These are phyloP conservation scores for Cordia subcordata DNA, from an alignment of 257 asterid species.

Conservation along the genomic window DNA sequence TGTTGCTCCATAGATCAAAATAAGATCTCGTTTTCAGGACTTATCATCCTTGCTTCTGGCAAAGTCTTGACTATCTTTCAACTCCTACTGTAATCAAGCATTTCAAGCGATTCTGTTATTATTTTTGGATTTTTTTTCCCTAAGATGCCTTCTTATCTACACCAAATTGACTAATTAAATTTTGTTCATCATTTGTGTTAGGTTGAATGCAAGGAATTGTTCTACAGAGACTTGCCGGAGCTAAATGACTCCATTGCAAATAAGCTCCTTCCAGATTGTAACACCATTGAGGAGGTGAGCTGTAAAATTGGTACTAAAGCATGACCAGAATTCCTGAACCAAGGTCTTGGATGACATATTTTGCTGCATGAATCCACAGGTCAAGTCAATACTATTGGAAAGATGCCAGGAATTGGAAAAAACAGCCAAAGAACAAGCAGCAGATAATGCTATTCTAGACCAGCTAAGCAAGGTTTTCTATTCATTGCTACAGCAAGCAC, in stretches of 20 bases:
- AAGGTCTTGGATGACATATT: constrained; percentile 3
- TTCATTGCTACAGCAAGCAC: background rate
- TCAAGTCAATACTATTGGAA: constrained; percentile 56
- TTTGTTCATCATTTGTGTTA: constrained; percentile 13
- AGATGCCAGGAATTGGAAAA: constrained; percentile 78
- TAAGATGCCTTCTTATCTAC: background rate
- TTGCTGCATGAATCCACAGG: constrained; percentile 41
- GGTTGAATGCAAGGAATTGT: constrained; percentile 83
- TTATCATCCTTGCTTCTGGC: too few relatives aligned
- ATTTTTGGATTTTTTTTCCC: too few relatives aligned
- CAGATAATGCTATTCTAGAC: constrained; percentile 93
- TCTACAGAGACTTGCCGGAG: constrained; percentile 49
- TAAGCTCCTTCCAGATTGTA: constrained; percentile 72
- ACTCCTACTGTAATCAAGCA: too few relatives aligned
- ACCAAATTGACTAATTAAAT: background rate
- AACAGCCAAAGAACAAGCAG: constrained; percentile 93
- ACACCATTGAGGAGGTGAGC: constrained; percentile 72
- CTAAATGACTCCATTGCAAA: constrained; percentile 68
- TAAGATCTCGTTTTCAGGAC: too few relatives aligned
- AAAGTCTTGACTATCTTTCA: too few relatives aligned
- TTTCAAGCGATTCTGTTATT: too few relatives aligned
- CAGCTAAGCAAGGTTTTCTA: constrained; percentile 61
- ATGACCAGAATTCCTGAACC: background rate
- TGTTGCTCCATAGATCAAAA: too few relatives aligned
- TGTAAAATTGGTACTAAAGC: constrained; percentile 7